Evolutionary conservation across 2,329 filamentous ascomycete species (phyloP).

Genomic region (Ophiosphaerella herpotricha): DNA sequence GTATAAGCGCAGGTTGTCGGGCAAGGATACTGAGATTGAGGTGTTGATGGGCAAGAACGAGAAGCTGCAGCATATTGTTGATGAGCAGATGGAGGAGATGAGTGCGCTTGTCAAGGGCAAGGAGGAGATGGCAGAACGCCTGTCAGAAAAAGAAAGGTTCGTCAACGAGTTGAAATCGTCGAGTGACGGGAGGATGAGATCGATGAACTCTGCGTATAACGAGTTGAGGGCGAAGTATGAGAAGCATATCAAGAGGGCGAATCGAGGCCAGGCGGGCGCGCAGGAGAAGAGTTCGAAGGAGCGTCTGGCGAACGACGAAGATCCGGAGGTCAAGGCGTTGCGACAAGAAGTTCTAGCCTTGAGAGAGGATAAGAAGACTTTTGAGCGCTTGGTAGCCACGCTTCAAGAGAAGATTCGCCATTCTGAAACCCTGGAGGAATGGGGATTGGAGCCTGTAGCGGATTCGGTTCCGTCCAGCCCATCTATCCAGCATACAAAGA

Average conservation of each 20-base stretch:
- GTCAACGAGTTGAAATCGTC: slow-evolving; percentile 30
- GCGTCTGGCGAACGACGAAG: not conserved
- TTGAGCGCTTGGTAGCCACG: slow-evolving; percentile 34
- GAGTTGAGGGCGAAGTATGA: slow-evolving; percentile 24
- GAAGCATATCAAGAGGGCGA: slow-evolving; percentile 14
- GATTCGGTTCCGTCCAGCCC: slow-evolving; percentile 15
- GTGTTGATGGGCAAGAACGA: slow-evolving; percentile 34
- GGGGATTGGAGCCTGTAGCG: slow-evolving; percentile 18
- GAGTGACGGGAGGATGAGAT: slow-evolving; percentile 25
- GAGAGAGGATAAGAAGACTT: slow-evolving; percentile 37
- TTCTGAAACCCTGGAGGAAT: slow-evolving; percentile 31
- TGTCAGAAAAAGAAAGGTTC: slow-evolving; percentile 32
- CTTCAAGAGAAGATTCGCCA: slow-evolving; percentile 38
- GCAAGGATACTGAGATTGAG: slow-evolving; percentile 36
- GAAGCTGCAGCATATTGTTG: slow-evolving; percentile 31
- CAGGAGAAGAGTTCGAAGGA: slow-evolving; percentile 26
- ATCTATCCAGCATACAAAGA: slow-evolving; percentile 11
- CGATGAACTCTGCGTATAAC: slow-evolving; percentile 28
- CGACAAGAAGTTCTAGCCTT: slow-evolving; percentile 36
- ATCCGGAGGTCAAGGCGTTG: slow-evolving; percentile 27
- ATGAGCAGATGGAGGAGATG: slow-evolving; percentile 31
- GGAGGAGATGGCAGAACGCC: slow-evolving; percentile 23
- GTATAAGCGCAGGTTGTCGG: slow-evolving; percentile 36
- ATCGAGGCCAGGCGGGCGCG: slow-evolving; percentile 21
- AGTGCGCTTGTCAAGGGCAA: slow-evolving; percentile 27